A percentile compares a stretch with the other conserved stretches of the same genome.
Conservation (phyloP, 2,329 filamentous ascomycete genomes). For the Cordyceps farinosa region DNA sequence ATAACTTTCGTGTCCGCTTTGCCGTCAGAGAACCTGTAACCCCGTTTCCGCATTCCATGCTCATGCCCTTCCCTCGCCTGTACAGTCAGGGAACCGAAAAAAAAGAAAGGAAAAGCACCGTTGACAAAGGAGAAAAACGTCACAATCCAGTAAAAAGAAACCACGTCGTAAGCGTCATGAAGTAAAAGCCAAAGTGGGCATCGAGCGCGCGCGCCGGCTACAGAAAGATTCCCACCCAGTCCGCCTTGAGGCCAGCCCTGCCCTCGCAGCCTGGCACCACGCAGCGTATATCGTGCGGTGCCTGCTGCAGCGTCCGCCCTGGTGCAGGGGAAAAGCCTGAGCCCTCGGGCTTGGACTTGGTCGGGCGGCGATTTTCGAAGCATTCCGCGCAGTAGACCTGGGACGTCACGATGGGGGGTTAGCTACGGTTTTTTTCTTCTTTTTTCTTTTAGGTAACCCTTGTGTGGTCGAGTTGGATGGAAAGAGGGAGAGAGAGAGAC, state of each 20-base stretch:
- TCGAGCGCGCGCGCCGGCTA: conserved; percentile 26
- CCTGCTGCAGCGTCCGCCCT: conserved; percentile 26
- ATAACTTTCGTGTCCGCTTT: too few species aligned
- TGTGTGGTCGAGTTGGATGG: too few species aligned
- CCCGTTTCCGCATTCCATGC: background rate
- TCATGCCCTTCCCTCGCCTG: too few species aligned
- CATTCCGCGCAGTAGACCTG: conserved; percentile 63
- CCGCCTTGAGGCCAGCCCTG: conserved; percentile 50
- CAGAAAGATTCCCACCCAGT: conserved; percentile 61
- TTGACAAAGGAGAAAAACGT: background rate
- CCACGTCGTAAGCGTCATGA: background rate
- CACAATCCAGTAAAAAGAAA: background rate
- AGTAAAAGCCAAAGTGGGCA: background rate
- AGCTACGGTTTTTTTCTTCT: background rate
- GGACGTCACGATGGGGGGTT: background rate
- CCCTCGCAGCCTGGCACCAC: conserved; percentile 54
- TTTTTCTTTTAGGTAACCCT: too few species aligned
- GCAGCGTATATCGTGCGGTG: conserved; percentile 43
- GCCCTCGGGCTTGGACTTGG: conserved; percentile 31
- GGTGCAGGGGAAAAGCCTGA: conserved; percentile 38
- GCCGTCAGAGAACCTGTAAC: too few species aligned
- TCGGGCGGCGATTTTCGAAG: conserved; percentile 52
- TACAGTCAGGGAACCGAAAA: too few species aligned
- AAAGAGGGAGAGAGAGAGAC: conserved; percentile 23
- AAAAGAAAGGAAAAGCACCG: background rate